These are phyloP conservation scores for Aspergillus pseudotamarii DNA, from an alignment of 2,329 filamentous ascomycete species.

Conservation along the genomic window DNA sequence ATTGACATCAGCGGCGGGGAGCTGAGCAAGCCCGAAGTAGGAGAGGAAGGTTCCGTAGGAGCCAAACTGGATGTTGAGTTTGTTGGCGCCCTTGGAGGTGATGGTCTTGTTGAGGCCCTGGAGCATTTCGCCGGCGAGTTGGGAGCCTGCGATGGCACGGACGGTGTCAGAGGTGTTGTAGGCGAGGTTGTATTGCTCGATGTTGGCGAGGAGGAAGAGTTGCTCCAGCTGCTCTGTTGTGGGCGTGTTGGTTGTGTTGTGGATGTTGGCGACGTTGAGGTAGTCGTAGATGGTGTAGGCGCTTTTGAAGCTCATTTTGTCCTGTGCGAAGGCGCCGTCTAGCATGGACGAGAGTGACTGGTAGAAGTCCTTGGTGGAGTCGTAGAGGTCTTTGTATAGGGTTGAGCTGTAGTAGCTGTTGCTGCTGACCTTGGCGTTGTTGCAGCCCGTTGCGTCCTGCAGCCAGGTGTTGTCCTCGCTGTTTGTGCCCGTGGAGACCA, in stretches of 20 bases:
- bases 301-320: constrained; percentile 60
- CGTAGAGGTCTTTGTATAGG: constrained; percentile 52
- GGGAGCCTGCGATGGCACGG: constrained; percentile 56
- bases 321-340: constrained; percentile 53
- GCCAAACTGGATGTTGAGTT: constrained; percentile 57
- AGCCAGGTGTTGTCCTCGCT: constrained; percentile 61
- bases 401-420: constrained; percentile 59
- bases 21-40: constrained; percentile 60
- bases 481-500: constrained; percentile 62
- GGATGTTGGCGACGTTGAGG: constrained; percentile 64
- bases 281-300: constrained; percentile 69
- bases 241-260: constrained; percentile 63
- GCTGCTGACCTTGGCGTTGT: constrained; percentile 58
- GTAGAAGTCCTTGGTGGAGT: constrained; percentile 59
- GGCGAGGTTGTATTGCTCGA: constrained; percentile 76
- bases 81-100: constrained; percentile 32
- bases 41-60: constrained; percentile 60
- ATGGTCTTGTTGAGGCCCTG: constrained; percentile 45
- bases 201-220: constrained; percentile 70
- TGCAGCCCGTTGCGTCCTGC: constrained; percentile 59
- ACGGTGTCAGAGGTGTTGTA: constrained; percentile 63
- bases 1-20: constrained; percentile 52
- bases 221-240: constrained; percentile 58
- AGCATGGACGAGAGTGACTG: constrained; percentile 54
- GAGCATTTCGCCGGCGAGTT: constrained; percentile 64